Evolutionary conservation across 2,329 filamentous ascomycete species (phyloP).

Genomic region (Claviceps digitariae): DNA sequence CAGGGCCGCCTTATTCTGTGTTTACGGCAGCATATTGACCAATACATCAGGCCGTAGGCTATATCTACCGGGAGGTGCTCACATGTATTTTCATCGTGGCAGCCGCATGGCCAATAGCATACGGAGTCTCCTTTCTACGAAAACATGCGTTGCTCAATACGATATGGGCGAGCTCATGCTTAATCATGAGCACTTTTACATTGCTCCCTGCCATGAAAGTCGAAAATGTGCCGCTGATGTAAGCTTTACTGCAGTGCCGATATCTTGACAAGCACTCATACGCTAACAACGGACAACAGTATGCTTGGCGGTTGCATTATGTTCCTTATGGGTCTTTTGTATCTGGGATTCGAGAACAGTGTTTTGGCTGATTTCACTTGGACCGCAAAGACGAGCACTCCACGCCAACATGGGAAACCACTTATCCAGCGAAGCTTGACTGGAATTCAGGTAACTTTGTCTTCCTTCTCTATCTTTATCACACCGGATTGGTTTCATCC

Average conservation of each 20-base stretch:
- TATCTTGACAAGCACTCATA: not conserved
- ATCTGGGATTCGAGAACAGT: conserved; percentile 65
- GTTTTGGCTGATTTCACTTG: conserved; percentile 28
- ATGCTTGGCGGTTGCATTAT: conserved; percentile 66
- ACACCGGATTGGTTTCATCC: not conserved
- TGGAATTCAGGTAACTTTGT: conserved; percentile 45
- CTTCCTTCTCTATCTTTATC: not conserved
- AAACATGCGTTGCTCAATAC: conserved; percentile 49
- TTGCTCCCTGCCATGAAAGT: conserved; percentile 75
- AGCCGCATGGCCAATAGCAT: conserved; percentile 62
- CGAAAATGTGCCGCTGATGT: conserved; percentile 67
- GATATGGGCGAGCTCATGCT: conserved; percentile 65
- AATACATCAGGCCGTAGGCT: conserved; percentile 60
- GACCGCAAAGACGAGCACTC: conserved; percentile 5
- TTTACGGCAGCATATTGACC: not conserved
- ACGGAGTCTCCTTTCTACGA: conserved; percentile 60
- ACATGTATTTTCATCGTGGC: conserved; percentile 67
- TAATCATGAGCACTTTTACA: conserved; percentile 82
- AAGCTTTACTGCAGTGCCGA: conserved; percentile 17
- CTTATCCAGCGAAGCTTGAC: conserved; percentile 43
- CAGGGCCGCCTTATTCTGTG: not conserved
- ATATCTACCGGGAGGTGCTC: conserved; percentile 80
- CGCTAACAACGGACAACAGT: conserved; percentile 5
- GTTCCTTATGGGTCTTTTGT: conserved; percentile 60
- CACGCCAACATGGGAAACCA: conserved; percentile 19